Evolutionary conservation across 1,139 yeast genomes (phyloP), one percentile per base, ranked within the genome.

Genomic region (Candida tropicalis): DNA sequence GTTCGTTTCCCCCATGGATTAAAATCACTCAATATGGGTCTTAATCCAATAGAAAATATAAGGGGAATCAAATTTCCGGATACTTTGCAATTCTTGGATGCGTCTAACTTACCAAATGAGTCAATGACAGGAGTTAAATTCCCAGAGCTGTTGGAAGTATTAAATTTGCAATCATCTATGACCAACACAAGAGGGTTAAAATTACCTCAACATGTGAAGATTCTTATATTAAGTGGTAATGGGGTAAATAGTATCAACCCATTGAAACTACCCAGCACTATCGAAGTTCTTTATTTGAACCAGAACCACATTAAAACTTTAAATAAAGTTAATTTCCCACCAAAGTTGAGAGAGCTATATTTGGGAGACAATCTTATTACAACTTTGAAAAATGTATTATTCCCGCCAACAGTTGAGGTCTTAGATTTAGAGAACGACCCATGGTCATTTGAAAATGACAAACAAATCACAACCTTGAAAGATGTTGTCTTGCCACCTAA

Each of bases 241-340:
- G 77, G 77, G 3, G 76, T 73, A 31, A 73, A 72, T 50, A 71
- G 77, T 52, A 70, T 73, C 25, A 73, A 73, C 48, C 78, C 79
- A 1, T 62, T 73, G 44, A 71, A 70, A 46, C 57, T 73, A 23
- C 78, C 78, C 2, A 65, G 69, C 49, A 59, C 70, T 5, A 63
- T 72, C 36, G 72, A 70, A 52, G 59, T 56, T 10, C 55, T 73
- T 13, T 68, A 66, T 48, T 60, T 73, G 52, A 63, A 65, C 39
- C 59, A 67, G 47, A 73, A 73, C 52, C 73, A 73, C 46, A 71
- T 73, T 52, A 73, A 73, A 49, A 73, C 78, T 0, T 58, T 73
- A 31, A 73, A 71, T 50, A 73, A 73, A 48, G 78, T 72, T 3
- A 63, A 62, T 45, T 69, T 73, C 43, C 78, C 79, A 7, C 36